phyloP scores from a whole-genome alignment of 1,139 yeast species.

The Fermentozyma sake region DNA sequence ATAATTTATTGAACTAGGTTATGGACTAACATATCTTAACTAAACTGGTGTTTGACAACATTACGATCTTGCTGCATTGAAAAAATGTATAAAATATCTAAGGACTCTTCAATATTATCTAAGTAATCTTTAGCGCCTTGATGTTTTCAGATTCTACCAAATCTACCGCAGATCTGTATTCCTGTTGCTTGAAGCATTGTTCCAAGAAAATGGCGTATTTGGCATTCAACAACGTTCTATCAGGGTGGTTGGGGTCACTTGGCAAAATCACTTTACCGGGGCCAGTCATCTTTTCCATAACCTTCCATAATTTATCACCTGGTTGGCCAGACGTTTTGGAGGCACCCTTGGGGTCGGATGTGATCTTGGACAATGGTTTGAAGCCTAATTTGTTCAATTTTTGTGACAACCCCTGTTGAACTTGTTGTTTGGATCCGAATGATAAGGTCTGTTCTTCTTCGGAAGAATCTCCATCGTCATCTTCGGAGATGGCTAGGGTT shows the following conservation, averaged over 20 bases:
- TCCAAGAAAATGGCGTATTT: conserved; percentile 85
- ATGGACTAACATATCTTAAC: too few species aligned
- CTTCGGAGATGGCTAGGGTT: conserved; percentile 11
- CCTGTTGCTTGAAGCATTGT: conserved; percentile 76
- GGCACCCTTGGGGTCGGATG: too few species aligned
- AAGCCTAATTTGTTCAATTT: conserved; percentile 33
- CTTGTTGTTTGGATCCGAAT: conserved; percentile 53
- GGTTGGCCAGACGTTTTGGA: conserved; percentile 27
- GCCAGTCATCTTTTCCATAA: conserved; percentile 81
- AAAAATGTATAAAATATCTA: too few species aligned
- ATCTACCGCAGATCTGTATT: conserved; percentile 69
- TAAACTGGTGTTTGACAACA: too few species aligned
- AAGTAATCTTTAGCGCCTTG: too few species aligned
- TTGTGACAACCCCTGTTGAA: conserved; percentile 45
- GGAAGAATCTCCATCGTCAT: conserved; percentile 33
- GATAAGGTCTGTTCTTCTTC: conserved; percentile 49
- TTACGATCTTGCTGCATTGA: too few species aligned
- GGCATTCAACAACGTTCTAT: conserved; percentile 63
- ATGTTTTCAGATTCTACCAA: conserved; percentile 39
- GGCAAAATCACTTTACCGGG: conserved; percentile 79
- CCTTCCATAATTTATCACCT: conserved; percentile 72
- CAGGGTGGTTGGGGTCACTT: conserved; percentile 50
- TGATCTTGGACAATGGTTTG: conserved; percentile 32
- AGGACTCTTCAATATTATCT: too few species aligned
- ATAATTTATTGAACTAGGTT: too few species aligned